Conservation (phyloP, 257 asterid species). For the Datura wrightii region DNA sequence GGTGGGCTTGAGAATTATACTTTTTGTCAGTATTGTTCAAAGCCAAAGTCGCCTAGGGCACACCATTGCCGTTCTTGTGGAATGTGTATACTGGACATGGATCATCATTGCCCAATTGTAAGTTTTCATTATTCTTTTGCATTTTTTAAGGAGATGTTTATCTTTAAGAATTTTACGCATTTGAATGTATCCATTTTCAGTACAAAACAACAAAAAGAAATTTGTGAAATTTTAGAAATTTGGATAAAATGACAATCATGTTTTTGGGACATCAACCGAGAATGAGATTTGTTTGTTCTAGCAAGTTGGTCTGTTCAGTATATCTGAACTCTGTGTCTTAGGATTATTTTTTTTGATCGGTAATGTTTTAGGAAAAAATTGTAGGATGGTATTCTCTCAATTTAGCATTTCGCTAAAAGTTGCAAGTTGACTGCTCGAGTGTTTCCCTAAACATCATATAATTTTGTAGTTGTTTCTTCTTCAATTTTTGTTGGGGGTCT, state of each 20-base stretch:
- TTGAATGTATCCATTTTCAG: background rate
- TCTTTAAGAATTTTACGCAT: background rate
- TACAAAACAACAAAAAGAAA: background rate
- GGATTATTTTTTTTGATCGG: background rate
- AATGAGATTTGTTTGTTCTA: background rate
- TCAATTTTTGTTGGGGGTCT: background rate
- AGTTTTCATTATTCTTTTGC: conserved; percentile 44
- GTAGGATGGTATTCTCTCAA: background rate
- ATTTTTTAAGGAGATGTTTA: background rate
- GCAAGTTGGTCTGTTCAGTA: background rate
- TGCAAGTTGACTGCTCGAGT: background rate
- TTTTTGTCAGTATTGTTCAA: conserved; percentile 80
- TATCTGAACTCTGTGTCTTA: background rate
- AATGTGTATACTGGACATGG: conserved; percentile 84
- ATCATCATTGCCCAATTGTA: conserved; percentile 98
- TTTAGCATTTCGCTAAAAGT: background rate
- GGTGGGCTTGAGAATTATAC: conserved; percentile 85
- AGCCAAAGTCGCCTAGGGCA: conserved; percentile 79
- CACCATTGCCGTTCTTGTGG: conserved; percentile 96
- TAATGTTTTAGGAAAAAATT: background rate
- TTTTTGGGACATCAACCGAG: background rate
- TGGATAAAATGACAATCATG: background rate
- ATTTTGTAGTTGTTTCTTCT: background rate
- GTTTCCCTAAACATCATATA: background rate
- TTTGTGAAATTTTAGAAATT: background rate